phyloP scores from a whole-genome alignment of 78 protist genomes.

The Cavenderia fasciculata region DNA sequence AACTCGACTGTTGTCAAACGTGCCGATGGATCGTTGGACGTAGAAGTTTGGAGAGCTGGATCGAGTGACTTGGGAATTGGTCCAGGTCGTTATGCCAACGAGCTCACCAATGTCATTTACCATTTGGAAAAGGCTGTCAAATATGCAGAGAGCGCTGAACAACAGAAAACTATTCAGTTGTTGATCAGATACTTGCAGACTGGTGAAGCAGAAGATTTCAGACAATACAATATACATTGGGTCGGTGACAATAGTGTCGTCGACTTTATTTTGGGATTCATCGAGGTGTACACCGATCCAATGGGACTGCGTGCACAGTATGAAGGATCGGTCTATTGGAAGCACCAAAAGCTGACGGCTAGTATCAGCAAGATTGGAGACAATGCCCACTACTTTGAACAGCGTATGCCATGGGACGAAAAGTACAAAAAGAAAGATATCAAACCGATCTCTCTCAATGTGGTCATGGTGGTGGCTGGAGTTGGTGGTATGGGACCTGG shows the following conservation, averaged over 20 bases:
- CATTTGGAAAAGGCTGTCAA: background rate
- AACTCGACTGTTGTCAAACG: background rate
- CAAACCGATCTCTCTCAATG: background rate
- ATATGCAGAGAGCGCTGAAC: background rate
- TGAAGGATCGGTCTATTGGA: background rate
- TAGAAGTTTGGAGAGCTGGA: conserved; percentile 3
- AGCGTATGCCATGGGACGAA: conserved; percentile 16
- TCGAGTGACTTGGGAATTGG: background rate
- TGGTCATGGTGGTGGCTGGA: background rate
- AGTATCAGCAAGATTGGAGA: background rate
- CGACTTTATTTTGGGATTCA: conserved; percentile 7
- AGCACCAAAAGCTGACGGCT: background rate
- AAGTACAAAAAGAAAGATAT: background rate
- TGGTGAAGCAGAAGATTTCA: background rate
- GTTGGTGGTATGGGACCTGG: background rate
- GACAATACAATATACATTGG: background rate
- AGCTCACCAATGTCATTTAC: background rate
- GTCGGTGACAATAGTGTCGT: background rate
- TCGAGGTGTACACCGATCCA: conserved; percentile 6
- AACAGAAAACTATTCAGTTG: background rate
- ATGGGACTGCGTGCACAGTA: background rate
- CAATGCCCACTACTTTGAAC: background rate
- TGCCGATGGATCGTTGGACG: background rate
- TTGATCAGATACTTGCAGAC: background rate
- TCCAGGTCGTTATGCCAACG: background rate